These are phyloP conservation scores for Eimeria acervulina DNA, from an alignment of 169 alveolate species.

Conservation along the genomic window DNA sequence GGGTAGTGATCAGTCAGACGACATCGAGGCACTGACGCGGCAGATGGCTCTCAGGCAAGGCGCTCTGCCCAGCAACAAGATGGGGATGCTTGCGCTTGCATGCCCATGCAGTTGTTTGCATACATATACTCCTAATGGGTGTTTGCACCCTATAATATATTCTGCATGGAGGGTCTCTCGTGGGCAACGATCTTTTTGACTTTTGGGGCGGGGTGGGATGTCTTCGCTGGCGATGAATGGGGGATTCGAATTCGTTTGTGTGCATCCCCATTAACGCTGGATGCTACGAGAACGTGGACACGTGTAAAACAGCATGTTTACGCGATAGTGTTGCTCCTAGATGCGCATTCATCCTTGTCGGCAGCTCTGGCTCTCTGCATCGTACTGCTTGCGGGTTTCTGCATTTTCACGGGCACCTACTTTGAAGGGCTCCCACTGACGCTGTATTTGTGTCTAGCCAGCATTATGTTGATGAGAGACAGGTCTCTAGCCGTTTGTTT, in stretches of 20 bases:
- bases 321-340: no score
- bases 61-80: neutral
- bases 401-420: neutral
- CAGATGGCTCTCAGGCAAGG: slow-evolving; percentile 88
- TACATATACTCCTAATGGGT: neutral
- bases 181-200: no score
- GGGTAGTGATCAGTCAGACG: slow-evolving; percentile 98
- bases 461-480: neutral
- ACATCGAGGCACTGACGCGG: slow-evolving; percentile 96
- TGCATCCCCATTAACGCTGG: no score
- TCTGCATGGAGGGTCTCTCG: neutral
- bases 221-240: no score
- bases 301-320: no score
- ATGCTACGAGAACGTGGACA: no score
- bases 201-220: neutral
- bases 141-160: neutral
- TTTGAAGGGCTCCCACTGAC: no score
- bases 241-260: no score
- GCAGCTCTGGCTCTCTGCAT: no score
- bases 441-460: no score
- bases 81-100: neutral
- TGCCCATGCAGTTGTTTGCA: neutral
- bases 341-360: no score
- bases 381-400: neutral
- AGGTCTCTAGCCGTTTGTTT: no score